A percentile compares a stretch with the other conserved stretches of the same genome.
phyloP scores from a whole-genome alignment of 495 filamentous ascomycete genomes.

The Penicillium salamii region DNA sequence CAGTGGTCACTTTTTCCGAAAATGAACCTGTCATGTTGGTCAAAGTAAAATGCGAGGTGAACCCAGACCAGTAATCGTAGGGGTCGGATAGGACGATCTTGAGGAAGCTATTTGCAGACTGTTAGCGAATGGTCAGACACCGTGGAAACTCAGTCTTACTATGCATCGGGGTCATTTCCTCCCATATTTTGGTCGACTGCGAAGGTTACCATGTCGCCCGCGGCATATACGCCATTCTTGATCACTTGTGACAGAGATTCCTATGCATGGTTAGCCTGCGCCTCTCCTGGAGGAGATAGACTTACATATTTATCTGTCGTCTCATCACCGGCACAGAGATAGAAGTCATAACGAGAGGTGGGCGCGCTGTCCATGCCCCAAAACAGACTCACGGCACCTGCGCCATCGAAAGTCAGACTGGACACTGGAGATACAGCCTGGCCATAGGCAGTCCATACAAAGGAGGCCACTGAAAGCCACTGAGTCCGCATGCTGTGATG shows the following conservation, averaged over 20 bases:
- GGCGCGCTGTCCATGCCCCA: constrained; percentile 29
- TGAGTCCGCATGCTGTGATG: constrained; percentile 34
- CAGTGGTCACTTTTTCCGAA: constrained; percentile 39
- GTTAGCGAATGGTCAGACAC: no score
- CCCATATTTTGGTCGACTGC: constrained; percentile 47
- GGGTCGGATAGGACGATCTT: constrained; percentile 56
- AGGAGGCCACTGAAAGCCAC: constrained; percentile 38
- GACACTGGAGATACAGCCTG: constrained; percentile 35
- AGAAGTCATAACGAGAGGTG: constrained; percentile 57
- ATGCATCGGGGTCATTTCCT: constrained; percentile 55
- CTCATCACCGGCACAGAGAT: constrained; percentile 65
- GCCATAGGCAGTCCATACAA: constrained; percentile 47
- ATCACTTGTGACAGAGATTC: constrained; percentile 43
- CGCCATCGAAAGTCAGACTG: constrained; percentile 46
- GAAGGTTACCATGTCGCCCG: constrained; percentile 51
- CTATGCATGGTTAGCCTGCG: constrained; percentile 20
- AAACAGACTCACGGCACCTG: constrained; percentile 41
- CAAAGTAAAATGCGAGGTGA: constrained; percentile 65
- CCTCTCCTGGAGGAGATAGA: background rate
- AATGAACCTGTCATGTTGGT: constrained; percentile 66
- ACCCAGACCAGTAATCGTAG: constrained; percentile 44
- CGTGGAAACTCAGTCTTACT: constrained; percentile 44
- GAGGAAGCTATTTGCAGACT: constrained; percentile 57
- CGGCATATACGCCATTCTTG: constrained; percentile 39
- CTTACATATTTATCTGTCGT: constrained; percentile 38